phyloP scores from a whole-genome alignment of 257 asterid species.

The Lantana camara region DNA sequence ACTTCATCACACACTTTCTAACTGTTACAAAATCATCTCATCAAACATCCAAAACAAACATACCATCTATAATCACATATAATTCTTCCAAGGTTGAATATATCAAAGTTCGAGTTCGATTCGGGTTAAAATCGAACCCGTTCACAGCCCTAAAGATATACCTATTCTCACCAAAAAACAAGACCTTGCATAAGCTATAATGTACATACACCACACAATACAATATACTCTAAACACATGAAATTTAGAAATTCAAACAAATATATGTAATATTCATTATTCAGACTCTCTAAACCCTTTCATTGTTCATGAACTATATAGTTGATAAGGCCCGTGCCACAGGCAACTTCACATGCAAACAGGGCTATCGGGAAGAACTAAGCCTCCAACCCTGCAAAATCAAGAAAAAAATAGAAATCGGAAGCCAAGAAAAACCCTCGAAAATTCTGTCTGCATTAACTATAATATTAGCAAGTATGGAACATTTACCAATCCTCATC shows the following conservation, averaged over 20 bases:
- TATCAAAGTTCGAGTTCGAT: too few relatives aligned
- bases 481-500: conserved; percentile 28
- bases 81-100: too few relatives aligned
- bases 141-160: too few relatives aligned
- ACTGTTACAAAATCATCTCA: too few relatives aligned
- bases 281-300: background rate
- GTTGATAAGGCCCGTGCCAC: background rate
- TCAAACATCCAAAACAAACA: too few relatives aligned
- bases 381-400: conserved; percentile 24
- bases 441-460: background rate
- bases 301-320: background rate
- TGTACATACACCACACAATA: background rate
- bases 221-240: background rate
- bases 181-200: background rate
- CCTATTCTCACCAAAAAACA: too few relatives aligned
- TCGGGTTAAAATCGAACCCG: too few relatives aligned
- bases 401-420: background rate
- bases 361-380: conserved; percentile 34
- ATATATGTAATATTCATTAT: background rate
- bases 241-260: too few relatives aligned
- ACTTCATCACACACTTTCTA: too few relatives aligned
- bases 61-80: too few relatives aligned
- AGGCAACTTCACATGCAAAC: conserved; percentile 18
- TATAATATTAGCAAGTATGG: background rate
- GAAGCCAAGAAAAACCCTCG: too few relatives aligned